Percentiles rank a stretch among this genome's conserved stretches.
Evolutionary conservation across 129 eudicot genomes (phyloP).

Genomic region (Glebionis coronaria): DNA sequence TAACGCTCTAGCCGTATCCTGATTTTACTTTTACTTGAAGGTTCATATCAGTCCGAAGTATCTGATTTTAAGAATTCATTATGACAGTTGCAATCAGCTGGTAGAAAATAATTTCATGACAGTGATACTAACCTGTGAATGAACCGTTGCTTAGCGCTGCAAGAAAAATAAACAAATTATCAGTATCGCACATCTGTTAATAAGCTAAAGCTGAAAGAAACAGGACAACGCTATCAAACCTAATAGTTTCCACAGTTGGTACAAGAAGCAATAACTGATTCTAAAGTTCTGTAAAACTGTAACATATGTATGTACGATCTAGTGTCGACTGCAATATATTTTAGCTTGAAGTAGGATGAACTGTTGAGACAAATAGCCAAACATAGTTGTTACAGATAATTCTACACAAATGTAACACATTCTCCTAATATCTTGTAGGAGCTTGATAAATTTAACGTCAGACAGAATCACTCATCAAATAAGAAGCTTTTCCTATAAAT

Average conservation of each 20-base stretch:
- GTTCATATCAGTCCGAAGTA: slow-evolving; percentile 2
- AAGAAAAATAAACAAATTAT: slow-evolving; percentile 28
- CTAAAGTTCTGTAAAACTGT: slow-evolving; percentile 6
- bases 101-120: slow-evolving; percentile 8
- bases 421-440: too few relatives aligned
- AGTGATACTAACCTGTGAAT: slow-evolving; percentile 57
- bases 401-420: too few relatives aligned
- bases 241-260: background rate
- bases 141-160: slow-evolving; percentile 67
- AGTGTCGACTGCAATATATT: too few relatives aligned
- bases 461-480: background rate
- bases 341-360: too few relatives aligned
- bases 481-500: slow-evolving; percentile 4
- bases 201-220: background rate
- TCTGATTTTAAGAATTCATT: background rate
- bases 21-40: background rate
- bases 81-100: too few relatives aligned
- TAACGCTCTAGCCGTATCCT: background rate
- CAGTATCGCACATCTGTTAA: background rate
- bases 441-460: background rate
- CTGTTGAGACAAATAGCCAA: too few relatives aligned
- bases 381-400: too few relatives aligned
- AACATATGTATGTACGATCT: background rate
- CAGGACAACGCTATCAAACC: background rate
- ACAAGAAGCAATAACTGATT: background rate